Conservation (phyloP, 192 early-diverging fungal species). For the Backusella australiensis region DNA sequence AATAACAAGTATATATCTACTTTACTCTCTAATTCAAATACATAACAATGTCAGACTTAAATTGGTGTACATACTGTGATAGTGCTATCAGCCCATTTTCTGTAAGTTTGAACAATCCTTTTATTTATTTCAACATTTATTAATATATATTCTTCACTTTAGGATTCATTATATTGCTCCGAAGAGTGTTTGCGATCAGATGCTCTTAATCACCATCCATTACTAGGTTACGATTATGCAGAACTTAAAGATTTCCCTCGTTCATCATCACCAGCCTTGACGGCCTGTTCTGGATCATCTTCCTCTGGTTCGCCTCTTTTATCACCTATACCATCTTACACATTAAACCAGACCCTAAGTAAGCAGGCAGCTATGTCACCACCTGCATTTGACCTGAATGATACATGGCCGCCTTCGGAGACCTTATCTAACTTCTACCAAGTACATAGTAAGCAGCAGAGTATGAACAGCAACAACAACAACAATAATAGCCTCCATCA, state of each 20-base stretch:
- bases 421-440: conserved; percentile 1
- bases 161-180: conserved; percentile 39
- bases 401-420: neutral
- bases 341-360: neutral
- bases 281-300: conserved; percentile 13
- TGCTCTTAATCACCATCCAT: conserved; percentile 32
- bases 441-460: neutral
- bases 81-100: neutral
- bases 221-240: conserved; percentile 35
- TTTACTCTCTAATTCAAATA: neutral
- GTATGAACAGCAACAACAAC: neutral
- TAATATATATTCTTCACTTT: conserved; percentile 3
- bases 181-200: conserved; percentile 33
- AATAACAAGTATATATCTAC: neutral
- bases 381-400: conserved; percentile 15
- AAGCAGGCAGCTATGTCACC: neutral
- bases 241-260: conserved; percentile 38
- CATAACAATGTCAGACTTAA: neutral
- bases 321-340: conserved; percentile 15
- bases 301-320: conserved; percentile 11
- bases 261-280: conserved; percentile 20
- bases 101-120: neutral
- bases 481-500: neutral
- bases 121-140: neutral
- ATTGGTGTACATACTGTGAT: conserved; percentile 4